A percentile compares a stretch with the other conserved stretches of the same genome.
phyloP scores from a whole-genome alignment of 73 alveolate genomes.

The Tetrahymena malaccensis region DNA sequence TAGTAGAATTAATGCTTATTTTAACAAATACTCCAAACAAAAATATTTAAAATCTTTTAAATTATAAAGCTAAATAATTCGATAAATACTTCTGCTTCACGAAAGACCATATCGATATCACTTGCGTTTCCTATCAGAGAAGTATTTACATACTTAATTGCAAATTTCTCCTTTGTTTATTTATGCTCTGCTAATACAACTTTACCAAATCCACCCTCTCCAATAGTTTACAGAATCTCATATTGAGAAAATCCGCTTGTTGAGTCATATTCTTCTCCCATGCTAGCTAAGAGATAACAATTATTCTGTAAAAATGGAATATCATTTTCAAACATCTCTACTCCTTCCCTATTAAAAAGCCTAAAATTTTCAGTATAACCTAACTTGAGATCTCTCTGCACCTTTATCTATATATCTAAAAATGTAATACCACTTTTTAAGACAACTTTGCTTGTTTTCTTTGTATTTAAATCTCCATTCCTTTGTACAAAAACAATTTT shows the following conservation, averaged over 20 bases:
- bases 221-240: slow-evolving; percentile 66
- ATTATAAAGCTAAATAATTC: too few relatives aligned
- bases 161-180: slow-evolving; percentile 87
- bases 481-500: not conserved
- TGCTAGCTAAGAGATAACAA: not conserved
- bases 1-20: not conserved
- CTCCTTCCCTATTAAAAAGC: slow-evolving; percentile 21
- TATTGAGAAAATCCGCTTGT: slow-evolving; percentile 25
- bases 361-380: not conserved
- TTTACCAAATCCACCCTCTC: slow-evolving; percentile 97
- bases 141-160: slow-evolving; percentile 80
- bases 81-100: slow-evolving; percentile 34
- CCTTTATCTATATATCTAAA: not conserved
- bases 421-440: not conserved
- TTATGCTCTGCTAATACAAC: slow-evolving; percentile 86
- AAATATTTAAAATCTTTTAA: too few relatives aligned
- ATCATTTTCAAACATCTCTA: slow-evolving; percentile 26
- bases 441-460: not conserved
- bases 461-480: not conserved
- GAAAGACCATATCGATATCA: slow-evolving; percentile 46
- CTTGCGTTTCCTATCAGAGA: slow-evolving; percentile 46
- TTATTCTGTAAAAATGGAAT: slow-evolving; percentile 1
- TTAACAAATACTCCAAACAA: too few relatives aligned
- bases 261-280: slow-evolving; percentile 27
- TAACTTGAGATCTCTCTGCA: not conserved